Percentiles rank a stretch among this genome's conserved stretches.
These are phyloP conservation scores for Parascedosporium putredinis DNA, from an alignment of 2,329 filamentous ascomycete genomes.

Conservation along the genomic window DNA sequence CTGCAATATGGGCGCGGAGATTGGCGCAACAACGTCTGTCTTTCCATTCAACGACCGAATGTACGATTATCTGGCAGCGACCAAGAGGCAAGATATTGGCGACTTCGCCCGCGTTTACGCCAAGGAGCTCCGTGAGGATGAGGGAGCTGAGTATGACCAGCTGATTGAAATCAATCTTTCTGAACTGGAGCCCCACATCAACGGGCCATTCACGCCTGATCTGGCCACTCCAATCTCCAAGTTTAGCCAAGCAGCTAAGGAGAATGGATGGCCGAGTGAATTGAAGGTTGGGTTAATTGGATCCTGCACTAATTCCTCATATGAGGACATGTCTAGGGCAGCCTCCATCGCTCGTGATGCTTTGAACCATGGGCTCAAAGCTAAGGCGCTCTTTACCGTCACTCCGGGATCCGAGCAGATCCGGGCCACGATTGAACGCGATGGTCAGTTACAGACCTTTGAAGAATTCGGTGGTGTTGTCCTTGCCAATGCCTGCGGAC, in stretches of 20 bases:
- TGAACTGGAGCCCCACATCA: slow-evolving; percentile 94
- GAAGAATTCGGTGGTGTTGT: slow-evolving; percentile 94
- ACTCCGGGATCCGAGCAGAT: slow-evolving; percentile 97
- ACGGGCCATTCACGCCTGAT: slow-evolving; percentile 97
- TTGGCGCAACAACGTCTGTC: slow-evolving; percentile 79
- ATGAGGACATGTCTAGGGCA: slow-evolving; percentile 85
- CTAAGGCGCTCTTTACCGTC: slow-evolving; percentile 87
- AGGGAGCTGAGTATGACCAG: slow-evolving; percentile 91
- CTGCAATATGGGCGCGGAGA: slow-evolving; percentile 53
- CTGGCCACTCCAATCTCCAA: slow-evolving; percentile 95
- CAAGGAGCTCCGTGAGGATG: slow-evolving; percentile 74
- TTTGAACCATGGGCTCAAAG: slow-evolving; percentile 83
- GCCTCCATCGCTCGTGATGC: slow-evolving; percentile 88
- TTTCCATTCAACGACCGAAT: slow-evolving; percentile 98
- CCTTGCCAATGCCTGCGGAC: slow-evolving; percentile 88
- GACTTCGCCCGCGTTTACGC: slow-evolving; percentile 81
- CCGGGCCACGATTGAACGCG: slow-evolving; percentile 80
- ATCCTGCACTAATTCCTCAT: slow-evolving; percentile 88
- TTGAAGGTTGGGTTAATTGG: slow-evolving; percentile 95
- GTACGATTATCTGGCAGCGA: slow-evolving; percentile 90
- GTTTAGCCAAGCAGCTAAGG: slow-evolving; percentile 88
- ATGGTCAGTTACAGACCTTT: slow-evolving; percentile 86
- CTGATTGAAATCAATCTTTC: slow-evolving; percentile 92
- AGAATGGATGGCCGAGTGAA: slow-evolving; percentile 92
- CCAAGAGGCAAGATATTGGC: slow-evolving; percentile 82